A percentile compares a stretch with the other conserved stretches of the same genome.
Evolutionary conservation across 495 filamentous ascomycete genomes (phyloP).

Genomic region (Lophium mytilinum): DNA sequence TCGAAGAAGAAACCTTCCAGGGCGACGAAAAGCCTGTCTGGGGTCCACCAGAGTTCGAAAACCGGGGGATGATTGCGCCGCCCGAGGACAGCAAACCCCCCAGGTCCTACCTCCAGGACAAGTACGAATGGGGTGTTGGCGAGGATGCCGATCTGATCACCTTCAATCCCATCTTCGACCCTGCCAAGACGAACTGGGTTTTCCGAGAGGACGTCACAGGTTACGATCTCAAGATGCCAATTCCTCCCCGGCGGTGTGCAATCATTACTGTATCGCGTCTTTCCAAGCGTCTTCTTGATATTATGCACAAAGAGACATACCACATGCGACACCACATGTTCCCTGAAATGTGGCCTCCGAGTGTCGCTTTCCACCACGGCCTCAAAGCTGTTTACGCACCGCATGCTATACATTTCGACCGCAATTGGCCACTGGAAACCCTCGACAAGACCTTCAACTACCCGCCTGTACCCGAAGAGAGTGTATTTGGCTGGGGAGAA

Average conservation of each 20-base stretch:
- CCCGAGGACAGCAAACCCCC: conserved; percentile 42
- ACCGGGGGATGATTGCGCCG: conserved; percentile 27
- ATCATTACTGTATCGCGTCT: conserved; percentile 38
- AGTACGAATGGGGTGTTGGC: conserved; percentile 52
- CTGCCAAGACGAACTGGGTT: conserved; percentile 35
- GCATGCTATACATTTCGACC: conserved; percentile 42
- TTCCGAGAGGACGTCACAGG: conserved; percentile 38
- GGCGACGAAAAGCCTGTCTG: conserved; percentile 38
- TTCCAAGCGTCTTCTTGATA: conserved; percentile 31
- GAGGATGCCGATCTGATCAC: conserved; percentile 50
- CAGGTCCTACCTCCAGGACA: conserved; percentile 35
- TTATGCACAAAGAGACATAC: conserved; percentile 35
- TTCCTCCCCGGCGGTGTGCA: conserved; percentile 34
- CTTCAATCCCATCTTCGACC: conserved; percentile 44
- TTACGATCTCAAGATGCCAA: conserved; percentile 31
- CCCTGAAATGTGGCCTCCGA: conserved; percentile 38
- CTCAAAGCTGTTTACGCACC: conserved; percentile 39
- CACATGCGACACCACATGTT: conserved; percentile 34
- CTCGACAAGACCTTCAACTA: conserved; percentile 38
- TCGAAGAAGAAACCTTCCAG: conserved; percentile 34
- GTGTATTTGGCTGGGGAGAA: conserved; percentile 43
- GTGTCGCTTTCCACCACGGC: conserved; percentile 35
- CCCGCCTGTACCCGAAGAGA: conserved; percentile 32
- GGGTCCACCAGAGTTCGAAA: conserved; percentile 34
- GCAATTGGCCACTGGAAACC: conserved; percentile 40